These are phyloP conservation scores for Globisporangium middletonii DNA, from an alignment of 352 stramenopile genomes.

Conservation along the genomic window DNA sequence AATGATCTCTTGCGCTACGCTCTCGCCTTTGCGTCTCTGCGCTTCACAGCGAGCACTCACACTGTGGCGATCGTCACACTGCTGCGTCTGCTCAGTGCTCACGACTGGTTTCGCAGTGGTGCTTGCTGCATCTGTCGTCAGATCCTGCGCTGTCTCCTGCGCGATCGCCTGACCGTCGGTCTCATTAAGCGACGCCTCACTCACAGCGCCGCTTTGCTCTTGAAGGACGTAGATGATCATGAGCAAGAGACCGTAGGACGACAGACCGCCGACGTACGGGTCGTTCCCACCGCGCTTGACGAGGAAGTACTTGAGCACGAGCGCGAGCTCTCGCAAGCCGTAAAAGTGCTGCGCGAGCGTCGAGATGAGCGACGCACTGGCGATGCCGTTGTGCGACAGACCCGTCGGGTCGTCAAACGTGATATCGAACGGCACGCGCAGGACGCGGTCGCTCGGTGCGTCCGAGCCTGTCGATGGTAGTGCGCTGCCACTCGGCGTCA, in stretches of 20 bases:
- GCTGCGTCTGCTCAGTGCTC: neutral
- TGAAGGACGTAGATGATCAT: slow-evolving; percentile 71
- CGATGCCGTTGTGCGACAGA: slow-evolving; percentile 61
- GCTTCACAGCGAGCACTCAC: slow-evolving; percentile 28
- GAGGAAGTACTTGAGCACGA: slow-evolving; percentile 90
- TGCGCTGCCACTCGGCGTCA: neutral
- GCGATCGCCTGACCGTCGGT: neutral
- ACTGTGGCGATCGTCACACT: neutral
- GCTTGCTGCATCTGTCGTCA: too few relatives aligned
- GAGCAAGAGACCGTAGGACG: slow-evolving; percentile 81
- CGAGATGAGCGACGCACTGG: slow-evolving; percentile 65
- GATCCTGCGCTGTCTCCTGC: neutral
- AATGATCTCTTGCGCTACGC: slow-evolving; percentile 48
- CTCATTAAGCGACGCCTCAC: slow-evolving; percentile 10
- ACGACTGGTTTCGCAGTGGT: too few relatives aligned
- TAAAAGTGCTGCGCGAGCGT: slow-evolving; percentile 64
- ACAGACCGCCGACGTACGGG: slow-evolving; percentile 86
- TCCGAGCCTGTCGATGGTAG: neutral
- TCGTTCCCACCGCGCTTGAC: slow-evolving; percentile 85
- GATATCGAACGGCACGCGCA: slow-evolving; percentile 74
- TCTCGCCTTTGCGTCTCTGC: slow-evolving; percentile 38
- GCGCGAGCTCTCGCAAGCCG: slow-evolving; percentile 70
- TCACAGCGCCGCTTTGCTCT: slow-evolving; percentile 44
- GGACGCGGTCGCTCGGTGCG: neutral
- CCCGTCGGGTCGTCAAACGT: slow-evolving; percentile 71